A percentile compares a stretch with the other conserved stretches of the same genome.
phyloP scores from a whole-genome alignment of 2,329 filamentous ascomycete species.

The Ceratocystis papillata region DNA sequence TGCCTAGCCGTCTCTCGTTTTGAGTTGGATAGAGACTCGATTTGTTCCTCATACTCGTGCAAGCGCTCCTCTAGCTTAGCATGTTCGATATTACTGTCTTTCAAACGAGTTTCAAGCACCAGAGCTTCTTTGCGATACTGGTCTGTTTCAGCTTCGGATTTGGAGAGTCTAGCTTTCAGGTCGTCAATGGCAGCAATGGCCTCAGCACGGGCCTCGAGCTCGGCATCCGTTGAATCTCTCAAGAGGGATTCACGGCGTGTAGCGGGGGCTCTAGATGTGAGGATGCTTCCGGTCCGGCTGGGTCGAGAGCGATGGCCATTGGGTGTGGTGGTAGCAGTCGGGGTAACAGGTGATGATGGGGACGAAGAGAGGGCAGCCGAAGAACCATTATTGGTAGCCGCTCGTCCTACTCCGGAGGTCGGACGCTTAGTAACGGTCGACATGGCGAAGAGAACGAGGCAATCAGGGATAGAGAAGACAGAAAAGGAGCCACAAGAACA shows the following conservation, averaged over 20 bases:
- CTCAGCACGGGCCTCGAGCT: constrained; percentile 68
- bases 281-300: constrained; percentile 51
- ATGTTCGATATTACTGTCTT: constrained; percentile 76
- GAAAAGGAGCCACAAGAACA: background rate
- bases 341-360: constrained; percentile 33
- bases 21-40: constrained; percentile 71
- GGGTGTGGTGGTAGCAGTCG: constrained; percentile 19
- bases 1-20: constrained; percentile 74
- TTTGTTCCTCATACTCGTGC: constrained; percentile 75
- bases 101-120: constrained; percentile 71
- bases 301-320: constrained; percentile 45
- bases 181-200: constrained; percentile 71
- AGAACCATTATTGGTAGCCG: constrained; percentile 32
- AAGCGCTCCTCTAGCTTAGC: constrained; percentile 74
- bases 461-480: background rate
- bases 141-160: constrained; percentile 66
- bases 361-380: constrained; percentile 33
- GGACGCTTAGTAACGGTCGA: constrained; percentile 23
- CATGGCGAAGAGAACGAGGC: constrained; percentile 17
- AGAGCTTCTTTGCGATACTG: constrained; percentile 75
- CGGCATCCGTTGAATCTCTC: constrained; percentile 37
- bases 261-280: constrained; percentile 62
- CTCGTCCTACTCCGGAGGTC: constrained; percentile 23
- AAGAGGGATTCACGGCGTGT: constrained; percentile 46
- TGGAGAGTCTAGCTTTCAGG: constrained; percentile 68